These are phyloP conservation scores for Aspergillus carbonarius DNA, from an alignment of 2,329 filamentous ascomycete genomes.

Conservation along the genomic window DNA sequence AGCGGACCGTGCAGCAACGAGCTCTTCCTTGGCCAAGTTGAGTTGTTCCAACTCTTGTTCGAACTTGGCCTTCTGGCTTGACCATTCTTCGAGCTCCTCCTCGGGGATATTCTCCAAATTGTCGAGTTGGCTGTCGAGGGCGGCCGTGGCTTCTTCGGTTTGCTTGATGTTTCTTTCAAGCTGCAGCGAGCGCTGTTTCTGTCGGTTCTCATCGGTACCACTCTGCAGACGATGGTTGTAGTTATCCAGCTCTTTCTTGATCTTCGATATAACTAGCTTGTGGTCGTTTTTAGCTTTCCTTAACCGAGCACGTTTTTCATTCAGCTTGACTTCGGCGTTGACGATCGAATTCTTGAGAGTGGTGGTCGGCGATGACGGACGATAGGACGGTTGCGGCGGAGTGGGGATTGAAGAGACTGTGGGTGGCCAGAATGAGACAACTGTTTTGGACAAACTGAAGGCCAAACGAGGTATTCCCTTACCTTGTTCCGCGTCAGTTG, in stretches of 20 bases:
- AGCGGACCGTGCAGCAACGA: slow-evolving; percentile 51
- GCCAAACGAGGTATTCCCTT: slow-evolving; percentile 16
- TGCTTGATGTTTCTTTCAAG: slow-evolving; percentile 63
- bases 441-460: not conserved
- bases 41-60: slow-evolving; percentile 55
- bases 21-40: slow-evolving; percentile 51
- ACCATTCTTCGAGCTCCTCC: slow-evolving; percentile 55
- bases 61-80: slow-evolving; percentile 54
- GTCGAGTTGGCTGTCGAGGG: slow-evolving; percentile 55
- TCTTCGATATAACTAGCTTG: slow-evolving; percentile 56
- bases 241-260: slow-evolving; percentile 62
- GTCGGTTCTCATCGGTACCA: slow-evolving; percentile 61
- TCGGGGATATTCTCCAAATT: slow-evolving; percentile 57
- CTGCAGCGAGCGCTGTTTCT: slow-evolving; percentile 61
- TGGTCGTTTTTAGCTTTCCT: slow-evolving; percentile 63
- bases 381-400: slow-evolving; percentile 57
- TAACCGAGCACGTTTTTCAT: slow-evolving; percentile 58
- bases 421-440: slow-evolving; percentile 12
- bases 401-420: slow-evolving; percentile 43
- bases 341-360: slow-evolving; percentile 65
- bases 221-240: slow-evolving; percentile 58
- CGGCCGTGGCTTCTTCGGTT: slow-evolving; percentile 61
- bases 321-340: slow-evolving; percentile 60
- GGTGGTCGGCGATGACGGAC: slow-evolving; percentile 63
- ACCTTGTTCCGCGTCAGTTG: slow-evolving; percentile 60